Evolutionary conservation across 257 asterid genomes (phyloP), one percentile per base, ranked within the genome.

Genomic region (Solanum megistacrolobum): DNA sequence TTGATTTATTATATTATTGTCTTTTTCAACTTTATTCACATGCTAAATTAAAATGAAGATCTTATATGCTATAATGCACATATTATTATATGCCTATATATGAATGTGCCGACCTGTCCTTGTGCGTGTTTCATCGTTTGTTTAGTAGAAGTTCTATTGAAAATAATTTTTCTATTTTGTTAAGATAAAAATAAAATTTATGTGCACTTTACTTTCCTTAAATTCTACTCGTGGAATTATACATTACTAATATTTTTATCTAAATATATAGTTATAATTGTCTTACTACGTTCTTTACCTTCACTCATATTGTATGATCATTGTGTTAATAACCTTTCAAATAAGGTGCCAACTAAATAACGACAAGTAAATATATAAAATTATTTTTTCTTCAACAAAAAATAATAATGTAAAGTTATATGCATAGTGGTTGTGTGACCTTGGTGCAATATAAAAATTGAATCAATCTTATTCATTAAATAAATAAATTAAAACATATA

Each of bases 151-250:
- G 55, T 1, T 68, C 21, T 13, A 6, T 68, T 0, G 2, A 27
- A 12, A 29, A 68, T 27, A 29, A 0, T 3, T 14, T 29, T 13
- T 68, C 0, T 68, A 68, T 68, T 68, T 12, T 29, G 0, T 6
- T 27, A 6, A 68, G 4, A 62, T n/a, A 66, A 13, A 66, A 29
- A 1, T 27, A 68, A 68, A 29, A 29, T 68, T 12, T 13, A 11
- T 65, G 7, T 65, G 1, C 4, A 65, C 6, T 65, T 3, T n/a
- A 25, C 18, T 10, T n/a, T 65, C 0, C 16, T 2, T 10, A 5
- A 1, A 62, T 11, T n/a, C 2, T 2, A n/a, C 13, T 0, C 2
- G 4, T 65, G 4, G 0, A 65, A n/a, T 65, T 65, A 62, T 11
- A 68, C 0, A 6, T 29, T 8, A 68, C 21, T 13, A 4, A 27